phyloP scores from a whole-genome alignment of 23 red algal genomes.

The Cyanidiococcus yangmingshanensis region DNA sequence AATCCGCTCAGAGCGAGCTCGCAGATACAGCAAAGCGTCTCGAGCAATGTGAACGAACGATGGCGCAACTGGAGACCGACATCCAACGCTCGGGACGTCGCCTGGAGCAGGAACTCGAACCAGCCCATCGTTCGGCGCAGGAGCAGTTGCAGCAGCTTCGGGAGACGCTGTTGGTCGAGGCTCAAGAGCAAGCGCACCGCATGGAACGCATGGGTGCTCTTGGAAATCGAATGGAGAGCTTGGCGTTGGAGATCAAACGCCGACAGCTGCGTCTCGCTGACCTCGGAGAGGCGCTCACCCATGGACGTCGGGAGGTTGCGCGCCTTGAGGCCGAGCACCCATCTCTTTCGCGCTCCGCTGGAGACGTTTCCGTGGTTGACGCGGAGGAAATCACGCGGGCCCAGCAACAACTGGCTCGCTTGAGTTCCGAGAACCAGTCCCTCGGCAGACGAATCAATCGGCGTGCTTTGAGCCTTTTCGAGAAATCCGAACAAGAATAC shows the following conservation, averaged over 20 bases:
- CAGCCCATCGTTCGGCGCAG: background rate
- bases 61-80: background rate
- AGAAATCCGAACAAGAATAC: conserved; percentile 90
- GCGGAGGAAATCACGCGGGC: background rate
- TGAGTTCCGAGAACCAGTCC: conserved; percentile 26
- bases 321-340: background rate
- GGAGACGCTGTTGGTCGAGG: background rate
- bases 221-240: background rate
- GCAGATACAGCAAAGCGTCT: background rate
- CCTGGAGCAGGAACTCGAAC: background rate
- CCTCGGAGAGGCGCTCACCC: background rate
- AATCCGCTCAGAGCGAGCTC: background rate
- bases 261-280: background rate
- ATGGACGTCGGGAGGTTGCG: background rate
- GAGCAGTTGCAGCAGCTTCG: background rate
- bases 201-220: background rate
- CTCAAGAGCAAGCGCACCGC: background rate
- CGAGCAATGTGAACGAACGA: background rate
- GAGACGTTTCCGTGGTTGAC: background rate
- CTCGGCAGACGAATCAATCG: conserved; percentile 65
- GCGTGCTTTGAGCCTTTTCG: conserved; percentile 72
- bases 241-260: background rate
- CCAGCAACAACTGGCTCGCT: conserved; percentile 19
- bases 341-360: background rate
- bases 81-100: background rate